These are phyloP conservation scores for Trichoderma lentiforme DNA, from an alignment of 2,329 filamentous ascomycete species.

Conservation along the genomic window DNA sequence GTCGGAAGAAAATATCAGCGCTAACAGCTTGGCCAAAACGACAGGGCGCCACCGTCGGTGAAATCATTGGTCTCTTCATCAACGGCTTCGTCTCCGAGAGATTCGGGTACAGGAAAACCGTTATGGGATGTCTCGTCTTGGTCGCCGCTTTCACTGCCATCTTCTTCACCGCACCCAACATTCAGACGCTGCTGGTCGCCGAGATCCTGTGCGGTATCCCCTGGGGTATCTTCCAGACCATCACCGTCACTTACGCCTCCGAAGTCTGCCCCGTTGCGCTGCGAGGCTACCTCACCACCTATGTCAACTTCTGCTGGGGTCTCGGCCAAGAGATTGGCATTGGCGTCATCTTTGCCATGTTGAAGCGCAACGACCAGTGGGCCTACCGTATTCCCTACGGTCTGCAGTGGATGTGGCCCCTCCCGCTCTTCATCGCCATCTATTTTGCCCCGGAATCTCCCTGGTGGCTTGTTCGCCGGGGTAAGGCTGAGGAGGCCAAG, in stretches of 20 bases:
- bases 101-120: constrained; percentile 65
- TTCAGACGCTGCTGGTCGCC: constrained; percentile 56
- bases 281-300: constrained; percentile 68
- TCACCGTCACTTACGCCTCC: constrained; percentile 64
- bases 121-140: constrained; percentile 55
- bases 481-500: constrained; percentile 63
- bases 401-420: constrained; percentile 75
- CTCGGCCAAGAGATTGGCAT: constrained; percentile 72
- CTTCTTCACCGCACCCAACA: constrained; percentile 62
- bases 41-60: constrained; percentile 41
- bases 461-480: constrained; percentile 73
- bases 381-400: constrained; percentile 68
- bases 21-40: background rate
- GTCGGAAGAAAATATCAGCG: background rate
- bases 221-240: constrained; percentile 57
- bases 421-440: constrained; percentile 63
- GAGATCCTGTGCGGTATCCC: constrained; percentile 63
- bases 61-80: constrained; percentile 64
- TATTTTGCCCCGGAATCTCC: constrained; percentile 67
- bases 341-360: constrained; percentile 68
- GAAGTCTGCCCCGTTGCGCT: constrained; percentile 72
- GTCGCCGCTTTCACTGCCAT: constrained; percentile 58
- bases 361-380: constrained; percentile 64
- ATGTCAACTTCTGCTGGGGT: constrained; percentile 75
- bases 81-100: constrained; percentile 64